Percentiles rank a stretch among this genome's conserved stretches.
phyloP scores from a whole-genome alignment of 192 early-diverging fungal genomes.

The Rhizoclosmatium sp. region DNA sequence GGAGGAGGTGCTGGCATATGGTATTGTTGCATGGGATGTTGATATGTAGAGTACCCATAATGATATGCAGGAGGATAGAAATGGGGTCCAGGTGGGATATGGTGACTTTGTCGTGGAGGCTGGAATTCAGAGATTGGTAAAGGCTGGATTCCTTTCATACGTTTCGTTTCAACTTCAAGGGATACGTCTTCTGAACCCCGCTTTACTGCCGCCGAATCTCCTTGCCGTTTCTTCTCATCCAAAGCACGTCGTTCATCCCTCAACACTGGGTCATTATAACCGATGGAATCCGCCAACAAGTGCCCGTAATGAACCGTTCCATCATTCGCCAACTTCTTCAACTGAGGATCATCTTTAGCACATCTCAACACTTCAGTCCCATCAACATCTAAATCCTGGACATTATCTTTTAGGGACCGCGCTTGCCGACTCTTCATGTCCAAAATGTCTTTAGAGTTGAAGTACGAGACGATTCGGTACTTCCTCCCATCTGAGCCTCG shows the following conservation, averaged over 20 bases:
- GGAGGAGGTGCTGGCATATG: no score
- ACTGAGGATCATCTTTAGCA: neutral
- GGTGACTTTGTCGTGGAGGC: no score
- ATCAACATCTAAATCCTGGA: neutral
- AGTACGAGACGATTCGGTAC: conserved; percentile 11
- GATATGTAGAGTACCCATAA: no score
- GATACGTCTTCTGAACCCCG: no score
- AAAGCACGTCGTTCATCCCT: neutral
- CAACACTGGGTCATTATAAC: neutral
- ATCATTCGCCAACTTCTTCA: neutral
- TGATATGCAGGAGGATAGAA: no score
- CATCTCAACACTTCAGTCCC: neutral
- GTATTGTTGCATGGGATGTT: no score
- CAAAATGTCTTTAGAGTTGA: neutral
- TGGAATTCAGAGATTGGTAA: no score
- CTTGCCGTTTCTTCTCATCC: neutral
- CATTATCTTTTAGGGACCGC: neutral
- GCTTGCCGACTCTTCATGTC: neutral
- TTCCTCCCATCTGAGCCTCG: conserved; percentile 7
- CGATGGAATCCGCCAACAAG: neutral
- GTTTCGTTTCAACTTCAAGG: no score
- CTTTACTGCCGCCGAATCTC: no score
- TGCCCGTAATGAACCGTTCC: conserved; percentile 3
- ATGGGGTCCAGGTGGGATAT: no score
- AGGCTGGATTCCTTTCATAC: no score